Conservation (phyloP, 768 basidiomycete genomes). For the Lactarius indigo region DNA sequence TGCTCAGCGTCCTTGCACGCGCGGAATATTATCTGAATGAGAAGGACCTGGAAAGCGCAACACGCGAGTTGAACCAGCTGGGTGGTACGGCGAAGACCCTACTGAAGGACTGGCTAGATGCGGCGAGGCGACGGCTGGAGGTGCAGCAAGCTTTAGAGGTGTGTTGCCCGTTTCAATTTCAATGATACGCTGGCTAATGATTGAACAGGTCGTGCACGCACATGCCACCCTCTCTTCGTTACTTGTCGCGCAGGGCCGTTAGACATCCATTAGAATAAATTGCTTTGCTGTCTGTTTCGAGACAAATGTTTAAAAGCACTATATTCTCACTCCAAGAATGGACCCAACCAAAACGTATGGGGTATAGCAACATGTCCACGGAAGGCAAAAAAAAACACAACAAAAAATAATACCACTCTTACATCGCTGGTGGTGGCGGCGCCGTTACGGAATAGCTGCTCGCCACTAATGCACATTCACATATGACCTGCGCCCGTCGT, state of each 20-base stretch:
- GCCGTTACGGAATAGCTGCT: conserved; percentile 14
- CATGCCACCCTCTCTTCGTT: conserved; percentile 82
- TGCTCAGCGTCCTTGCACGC: conserved; percentile 79
- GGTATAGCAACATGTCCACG: background rate
- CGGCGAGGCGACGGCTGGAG: conserved; percentile 82
- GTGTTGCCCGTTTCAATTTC: conserved; percentile 8
- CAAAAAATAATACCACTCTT: background rate
- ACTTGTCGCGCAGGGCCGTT: conserved; percentile 51
- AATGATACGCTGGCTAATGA: conserved; percentile 8
- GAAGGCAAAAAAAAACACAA: background rate
- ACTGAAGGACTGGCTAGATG: conserved; percentile 84
- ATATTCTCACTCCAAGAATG: background rate
- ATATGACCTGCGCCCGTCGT: conserved; percentile 80
- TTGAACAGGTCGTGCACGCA: conserved; percentile 66
- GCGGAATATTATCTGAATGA: conserved; percentile 88
- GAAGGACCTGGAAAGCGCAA: conserved; percentile 87
- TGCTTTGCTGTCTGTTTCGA: background rate
- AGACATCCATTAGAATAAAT: conserved; percentile 17
- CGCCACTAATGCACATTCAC: conserved; percentile 67
- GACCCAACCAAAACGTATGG: background rate
- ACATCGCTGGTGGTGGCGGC: conserved; percentile 3
- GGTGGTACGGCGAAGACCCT: conserved; percentile 74
- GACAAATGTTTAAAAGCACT: background rate
- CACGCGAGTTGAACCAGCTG: conserved; percentile 89
- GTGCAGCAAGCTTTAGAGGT: conserved; percentile 92